A percentile compares a stretch with the other conserved stretches of the same genome.
Conservation (phyloP, 768 basidiomycete genomes). For the Panellus pusillus region DNA sequence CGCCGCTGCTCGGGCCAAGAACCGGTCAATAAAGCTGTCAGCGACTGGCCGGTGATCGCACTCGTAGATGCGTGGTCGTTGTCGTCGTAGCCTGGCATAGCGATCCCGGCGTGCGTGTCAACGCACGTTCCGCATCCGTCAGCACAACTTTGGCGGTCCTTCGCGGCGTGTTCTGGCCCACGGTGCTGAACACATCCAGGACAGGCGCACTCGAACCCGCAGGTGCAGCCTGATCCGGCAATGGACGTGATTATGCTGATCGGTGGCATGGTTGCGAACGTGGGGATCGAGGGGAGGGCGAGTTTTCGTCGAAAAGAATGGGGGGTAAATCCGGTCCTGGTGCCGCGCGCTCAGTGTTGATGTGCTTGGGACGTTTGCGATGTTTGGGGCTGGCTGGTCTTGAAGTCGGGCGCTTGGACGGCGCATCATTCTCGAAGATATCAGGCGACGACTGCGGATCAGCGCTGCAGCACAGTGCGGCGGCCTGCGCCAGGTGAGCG, state of each 20-base stretch:
- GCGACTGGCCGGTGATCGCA: neutral
- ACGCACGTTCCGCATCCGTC: slow-evolving; percentile 64
- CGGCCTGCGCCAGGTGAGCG: slow-evolving; percentile 39
- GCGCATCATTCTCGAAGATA: neutral
- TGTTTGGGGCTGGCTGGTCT: slow-evolving; percentile 31
- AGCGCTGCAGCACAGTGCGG: slow-evolving; percentile 32
- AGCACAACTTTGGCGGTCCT: slow-evolving; percentile 47
- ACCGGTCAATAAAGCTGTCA: slow-evolving; percentile 52
- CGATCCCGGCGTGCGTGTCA: slow-evolving; percentile 48
- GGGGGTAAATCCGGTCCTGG: slow-evolving; percentile 51
- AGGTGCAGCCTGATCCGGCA: slow-evolving; percentile 71
- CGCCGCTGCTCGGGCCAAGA: slow-evolving; percentile 67
- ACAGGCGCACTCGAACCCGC: slow-evolving; percentile 67
- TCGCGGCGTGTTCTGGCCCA: slow-evolving; percentile 45
- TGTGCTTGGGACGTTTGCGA: slow-evolving; percentile 36
- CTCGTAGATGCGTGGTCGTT: neutral
- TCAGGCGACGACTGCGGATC: slow-evolving; percentile 19
- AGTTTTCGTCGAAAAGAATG: slow-evolving; percentile 34
- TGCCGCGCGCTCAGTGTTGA: slow-evolving; percentile 14
- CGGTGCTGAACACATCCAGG: slow-evolving; percentile 75
- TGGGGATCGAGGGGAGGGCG: slow-evolving; percentile 36
- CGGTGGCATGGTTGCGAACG: slow-evolving; percentile 60
- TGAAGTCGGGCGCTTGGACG: slow-evolving; percentile 25
- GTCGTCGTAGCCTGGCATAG: slow-evolving; percentile 34
- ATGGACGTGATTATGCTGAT: slow-evolving; percentile 57